Percentiles rank a stretch among this genome's conserved stretches.
Evolutionary conservation across 75 land plant genomes (phyloP).

Genomic region (Picea glauca): DNA sequence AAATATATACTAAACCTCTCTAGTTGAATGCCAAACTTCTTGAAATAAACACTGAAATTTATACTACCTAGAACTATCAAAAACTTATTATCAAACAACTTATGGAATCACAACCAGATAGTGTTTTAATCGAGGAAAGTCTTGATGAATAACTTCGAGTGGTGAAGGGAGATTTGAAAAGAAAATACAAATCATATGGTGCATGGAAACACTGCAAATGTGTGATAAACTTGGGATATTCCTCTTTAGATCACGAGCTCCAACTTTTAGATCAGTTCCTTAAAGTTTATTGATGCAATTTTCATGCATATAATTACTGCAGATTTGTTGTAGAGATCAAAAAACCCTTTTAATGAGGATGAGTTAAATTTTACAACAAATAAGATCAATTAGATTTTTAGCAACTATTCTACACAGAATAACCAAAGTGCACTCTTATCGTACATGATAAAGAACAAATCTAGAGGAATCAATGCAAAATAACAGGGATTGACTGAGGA

Average conservation of each 20-base stretch:
- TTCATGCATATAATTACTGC: constrained; percentile 89
- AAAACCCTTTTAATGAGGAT: constrained; percentile 54
- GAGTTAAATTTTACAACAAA: constrained; percentile 75
- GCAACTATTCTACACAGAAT: constrained; percentile 99
- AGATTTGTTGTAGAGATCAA: constrained; percentile 67
- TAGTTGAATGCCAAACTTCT: constrained; percentile 61
- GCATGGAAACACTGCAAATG: constrained; percentile 97
- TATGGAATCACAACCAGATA: constrained; percentile 36
- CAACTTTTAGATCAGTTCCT: constrained; percentile 59
- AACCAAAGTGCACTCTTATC: constrained; percentile 82
- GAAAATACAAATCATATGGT: constrained; percentile 77
- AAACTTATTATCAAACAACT: constrained; percentile 61
- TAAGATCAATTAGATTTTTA: constrained; percentile 81
- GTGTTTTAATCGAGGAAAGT: constrained; percentile 41
- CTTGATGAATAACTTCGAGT: constrained; percentile 73
- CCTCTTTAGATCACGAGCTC: constrained; percentile 67
- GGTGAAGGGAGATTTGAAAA: constrained; percentile 71
- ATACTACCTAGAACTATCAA: constrained; percentile 95
- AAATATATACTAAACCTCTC: constrained; percentile 56
- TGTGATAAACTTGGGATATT: constrained; percentile 60
- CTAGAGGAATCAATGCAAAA: constrained; percentile 22
- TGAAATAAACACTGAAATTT: constrained; percentile 79
- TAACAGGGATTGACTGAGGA: constrained; percentile 62
- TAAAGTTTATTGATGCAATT: constrained; percentile 75
- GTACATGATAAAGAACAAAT: constrained; percentile 32